A percentile compares a stretch with the other conserved stretches of the same genome.
These are phyloP conservation scores for Microascus cirrosus DNA, from an alignment of 2,329 filamentous ascomycete genomes.

Conservation along the genomic window DNA sequence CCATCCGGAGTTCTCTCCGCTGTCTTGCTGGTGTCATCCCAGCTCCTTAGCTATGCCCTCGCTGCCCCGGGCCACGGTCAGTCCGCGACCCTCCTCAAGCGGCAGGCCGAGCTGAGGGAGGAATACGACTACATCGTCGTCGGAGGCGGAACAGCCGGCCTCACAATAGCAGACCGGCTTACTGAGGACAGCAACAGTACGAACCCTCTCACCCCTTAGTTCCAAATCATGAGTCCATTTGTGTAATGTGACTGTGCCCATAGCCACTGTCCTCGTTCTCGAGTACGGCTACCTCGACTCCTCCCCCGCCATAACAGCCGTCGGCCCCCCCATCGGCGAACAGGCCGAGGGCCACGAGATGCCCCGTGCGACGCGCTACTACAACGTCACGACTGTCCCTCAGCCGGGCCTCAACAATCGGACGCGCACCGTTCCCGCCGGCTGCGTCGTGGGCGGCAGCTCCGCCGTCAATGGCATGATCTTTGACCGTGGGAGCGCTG, in stretches of 20 bases:
- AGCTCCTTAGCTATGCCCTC: neutral
- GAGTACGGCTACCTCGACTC: conserved; percentile 11
- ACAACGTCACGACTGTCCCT: conserved; percentile 13
- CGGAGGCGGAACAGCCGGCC: conserved; percentile 20
- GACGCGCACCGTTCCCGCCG: conserved; percentile 5
- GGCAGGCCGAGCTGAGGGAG: neutral
- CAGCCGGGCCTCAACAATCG: conserved; percentile 11
- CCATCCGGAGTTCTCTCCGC: neutral
- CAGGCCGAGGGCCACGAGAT: conserved; percentile 2
- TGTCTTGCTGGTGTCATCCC: neutral
- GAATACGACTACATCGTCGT: conserved; percentile 17
- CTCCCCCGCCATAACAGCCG: conserved; percentile 3
- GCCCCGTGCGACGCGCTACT: conserved; percentile 13
- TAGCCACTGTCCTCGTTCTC: conserved; percentile 10
- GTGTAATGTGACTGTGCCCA: neutral
- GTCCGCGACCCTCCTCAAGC: neutral
- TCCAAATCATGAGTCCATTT: neutral
- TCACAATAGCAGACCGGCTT: conserved; percentile 20
- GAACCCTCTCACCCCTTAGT: neutral
- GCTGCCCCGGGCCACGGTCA: neutral
- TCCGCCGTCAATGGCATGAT: conserved; percentile 10
- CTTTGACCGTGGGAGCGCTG: conserved; percentile 6
- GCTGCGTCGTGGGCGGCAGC: conserved; percentile 7
- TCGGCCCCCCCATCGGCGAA: conserved; percentile 5
- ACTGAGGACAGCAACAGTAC: conserved; percentile 17